Base-by-base conservation (phyloP, 208 protist species). In the Leishmania turanica region DNA sequence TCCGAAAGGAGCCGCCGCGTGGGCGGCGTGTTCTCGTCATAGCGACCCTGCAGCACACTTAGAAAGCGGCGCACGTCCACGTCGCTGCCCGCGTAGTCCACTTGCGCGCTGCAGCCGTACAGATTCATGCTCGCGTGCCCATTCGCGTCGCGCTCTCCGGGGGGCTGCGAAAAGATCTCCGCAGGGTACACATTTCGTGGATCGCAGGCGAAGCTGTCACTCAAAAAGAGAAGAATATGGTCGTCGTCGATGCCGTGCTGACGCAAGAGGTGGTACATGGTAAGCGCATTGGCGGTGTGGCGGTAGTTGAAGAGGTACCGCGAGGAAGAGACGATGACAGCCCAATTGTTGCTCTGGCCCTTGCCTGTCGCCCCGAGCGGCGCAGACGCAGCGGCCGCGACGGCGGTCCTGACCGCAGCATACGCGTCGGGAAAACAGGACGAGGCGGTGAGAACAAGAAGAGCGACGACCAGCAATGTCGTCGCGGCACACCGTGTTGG, bases 281-380 rank as follows among this genome's bases (percentile, higher is more conserved):
- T 93, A 6, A 99, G 90, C 24, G 98, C 95, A 83, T 99, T 99
- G 71, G 98, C 91, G 11, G 97, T 97, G 83, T 99, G 99, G 31
- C 99, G 91, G 84, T 99, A 99, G 90, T 99, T 99, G 92, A 99
- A 99, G 91, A 98, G 99, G 82, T 98, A 99, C 15, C 98, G 89
- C 3, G 97, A 99, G 6, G 98, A 98, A 37, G 90, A 92, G 13
- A 99, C 96, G 58, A 99, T 91, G 21, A 99, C 96, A 8, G 96
- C 98, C 98, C 98, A 99, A 69, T 97, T 97, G 78, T 98, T 98
- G 51, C 51, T 80, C 3, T 19, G 45, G 15, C 34, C 42, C 15
- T 58, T 84, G 56, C 17, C 15, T 15, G 42, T 53, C 27, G 72
- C 58, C 1, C n/a, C 68, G 45, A 15, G 60, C 49, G 51, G n/a